Evolutionary conservation across 2,329 filamentous ascomycete species (phyloP), one percentile per base, ranked within the genome.

Genomic region (Cytospora mali): DNA sequence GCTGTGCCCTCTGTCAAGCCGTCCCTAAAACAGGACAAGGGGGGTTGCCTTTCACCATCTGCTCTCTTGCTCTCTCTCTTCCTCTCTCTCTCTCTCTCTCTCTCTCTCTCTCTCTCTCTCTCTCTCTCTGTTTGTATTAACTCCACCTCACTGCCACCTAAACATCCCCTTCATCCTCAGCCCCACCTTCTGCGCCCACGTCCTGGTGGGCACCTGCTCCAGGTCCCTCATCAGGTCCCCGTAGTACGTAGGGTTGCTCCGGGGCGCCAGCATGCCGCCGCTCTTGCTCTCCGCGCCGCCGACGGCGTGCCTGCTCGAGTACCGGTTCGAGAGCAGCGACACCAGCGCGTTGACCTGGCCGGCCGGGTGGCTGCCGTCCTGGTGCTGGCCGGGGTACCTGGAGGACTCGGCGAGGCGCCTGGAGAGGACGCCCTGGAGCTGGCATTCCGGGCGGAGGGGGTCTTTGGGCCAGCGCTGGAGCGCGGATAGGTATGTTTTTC

Each of bases 201-300:
- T 81, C 62, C 87, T 76, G 48, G 76, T 81, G 2, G 87, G 88
- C 4, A 84, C 87, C 68, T 84, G 84, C 39, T 89, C 84, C 27
- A 90, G 79, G 72, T 90, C 88, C 58, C 75, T 78, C 0, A 88
- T 71, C 31, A 90, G 73, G 66, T 88, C 83, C 23, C 77, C 73
- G 70, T 88, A 90, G 71, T 90, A 88, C 0, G 81, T 83, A 42
- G 87, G 87, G 67, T 89, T 85, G 69, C 84, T 87, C 71, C 79
- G 80, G 16, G 88, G 87, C 58, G 78, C 74, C 62, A 88, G 75
- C 50, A 88, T 74, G 4, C 75, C 74, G 48, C 81, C 80, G n/a
- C 74, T 80, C 14, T 81, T 70, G 23, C 76, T 76, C 18, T 58
- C 51, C 35, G 39, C 16, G 51, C 55, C 4, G 29, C 5, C 10